Percentiles rank a stretch among this genome's conserved stretches.
Evolutionary conservation across 1,284 basidiomycete genomes (phyloP).

Genomic region (Trichosporon asahii): DNA sequence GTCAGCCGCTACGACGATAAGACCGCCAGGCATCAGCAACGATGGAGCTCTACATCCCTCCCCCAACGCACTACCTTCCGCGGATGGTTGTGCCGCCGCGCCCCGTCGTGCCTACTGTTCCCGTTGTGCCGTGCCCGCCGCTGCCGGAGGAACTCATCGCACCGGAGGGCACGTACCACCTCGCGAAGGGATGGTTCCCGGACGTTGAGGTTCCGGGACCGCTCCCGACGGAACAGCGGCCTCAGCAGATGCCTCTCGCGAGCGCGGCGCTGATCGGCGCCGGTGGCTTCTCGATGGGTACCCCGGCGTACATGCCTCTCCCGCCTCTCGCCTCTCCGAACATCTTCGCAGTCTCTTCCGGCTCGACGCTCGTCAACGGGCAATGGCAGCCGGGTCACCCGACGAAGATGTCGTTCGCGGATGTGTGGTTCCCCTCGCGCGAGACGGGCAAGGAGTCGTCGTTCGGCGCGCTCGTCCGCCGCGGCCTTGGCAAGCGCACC

Average conservation of each 20-base stretch:
- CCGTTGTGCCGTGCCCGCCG: slow-evolving; percentile 37
- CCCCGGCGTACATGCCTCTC: slow-evolving; percentile 21
- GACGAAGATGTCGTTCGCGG: slow-evolving; percentile 38
- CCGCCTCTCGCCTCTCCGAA: slow-evolving; percentile 21
- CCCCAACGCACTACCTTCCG: slow-evolving; percentile 33
- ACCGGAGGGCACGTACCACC: slow-evolving; percentile 45
- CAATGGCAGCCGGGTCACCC: slow-evolving; percentile 40
- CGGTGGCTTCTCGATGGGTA: slow-evolving; percentile 23
- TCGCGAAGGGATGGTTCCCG: slow-evolving; percentile 36
- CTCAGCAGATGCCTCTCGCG: background rate
- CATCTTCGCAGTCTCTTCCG: slow-evolving; percentile 33
- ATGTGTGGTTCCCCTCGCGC: slow-evolving; percentile 44
- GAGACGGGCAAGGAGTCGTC: slow-evolving; percentile 29
- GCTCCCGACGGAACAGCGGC: slow-evolving; percentile 27
- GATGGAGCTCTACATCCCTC: slow-evolving; percentile 45
- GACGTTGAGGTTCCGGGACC: slow-evolving; percentile 38
- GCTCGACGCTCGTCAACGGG: slow-evolving; percentile 44
- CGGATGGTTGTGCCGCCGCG: slow-evolving; percentile 34
- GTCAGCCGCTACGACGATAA: background rate
- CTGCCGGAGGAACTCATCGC: slow-evolving; percentile 42
- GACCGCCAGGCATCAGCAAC: background rate
- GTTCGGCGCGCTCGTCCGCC: slow-evolving; percentile 34
- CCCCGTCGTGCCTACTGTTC: slow-evolving; percentile 40
- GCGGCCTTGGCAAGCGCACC: slow-evolving; percentile 23
- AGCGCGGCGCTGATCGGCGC: slow-evolving; percentile 35